Percentiles rank a stretch among this genome's conserved stretches.
These are phyloP conservation scores for Nakataea oryzae DNA, from an alignment of 2,329 filamentous ascomycete species.

Conservation along the genomic window DNA sequence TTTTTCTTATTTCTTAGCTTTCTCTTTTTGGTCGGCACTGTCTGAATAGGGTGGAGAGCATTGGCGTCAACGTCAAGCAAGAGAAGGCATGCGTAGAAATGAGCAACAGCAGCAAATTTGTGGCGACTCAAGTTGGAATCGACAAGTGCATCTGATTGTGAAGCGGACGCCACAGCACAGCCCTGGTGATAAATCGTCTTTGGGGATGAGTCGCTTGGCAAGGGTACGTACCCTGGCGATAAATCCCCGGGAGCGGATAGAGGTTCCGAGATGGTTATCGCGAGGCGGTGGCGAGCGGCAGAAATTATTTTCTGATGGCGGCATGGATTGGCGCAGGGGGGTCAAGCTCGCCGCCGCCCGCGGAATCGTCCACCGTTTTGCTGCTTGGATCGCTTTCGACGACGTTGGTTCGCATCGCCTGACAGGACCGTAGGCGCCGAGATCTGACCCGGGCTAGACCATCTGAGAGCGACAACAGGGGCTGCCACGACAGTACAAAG, in stretches of 20 bases:
- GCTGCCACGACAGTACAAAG: background rate
- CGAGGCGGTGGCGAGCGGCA: slow-evolving; percentile 1
- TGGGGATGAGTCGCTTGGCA: background rate
- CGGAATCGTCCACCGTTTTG: background rate
- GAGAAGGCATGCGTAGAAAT: background rate
- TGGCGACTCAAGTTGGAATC: no score
- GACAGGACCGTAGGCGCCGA: background rate
- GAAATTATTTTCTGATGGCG: slow-evolving; percentile 2
- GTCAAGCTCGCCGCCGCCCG: background rate
- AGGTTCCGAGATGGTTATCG: background rate
- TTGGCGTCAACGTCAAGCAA: background rate
- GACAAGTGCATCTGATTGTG: background rate
- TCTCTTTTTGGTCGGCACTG: background rate
- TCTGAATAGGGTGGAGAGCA: background rate
- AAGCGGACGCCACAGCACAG: background rate
- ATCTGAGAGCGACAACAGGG: background rate
- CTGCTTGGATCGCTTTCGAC: background rate
- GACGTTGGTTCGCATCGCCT: background rate
- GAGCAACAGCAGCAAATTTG: background rate
- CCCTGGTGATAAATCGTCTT: background rate
- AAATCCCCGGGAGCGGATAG: background rate
- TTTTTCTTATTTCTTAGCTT: background rate
- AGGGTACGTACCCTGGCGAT: background rate
- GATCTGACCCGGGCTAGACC: background rate
- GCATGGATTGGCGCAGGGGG: background rate